Conservation (phyloP, 2,329 filamentous ascomycete genomes). For the Simplicillium aogashimaense region DNA sequence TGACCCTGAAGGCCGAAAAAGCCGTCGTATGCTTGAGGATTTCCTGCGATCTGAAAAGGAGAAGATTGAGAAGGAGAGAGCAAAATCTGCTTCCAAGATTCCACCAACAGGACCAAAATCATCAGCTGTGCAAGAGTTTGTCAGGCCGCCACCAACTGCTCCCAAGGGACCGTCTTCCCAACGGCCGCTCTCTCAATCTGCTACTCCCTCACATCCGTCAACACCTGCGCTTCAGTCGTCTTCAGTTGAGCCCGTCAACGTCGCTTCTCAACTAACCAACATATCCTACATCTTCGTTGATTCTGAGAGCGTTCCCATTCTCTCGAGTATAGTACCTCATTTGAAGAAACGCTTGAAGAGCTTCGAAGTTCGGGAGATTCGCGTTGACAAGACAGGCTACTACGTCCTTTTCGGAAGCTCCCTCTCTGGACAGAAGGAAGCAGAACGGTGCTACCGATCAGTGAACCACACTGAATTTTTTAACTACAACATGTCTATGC, state of each 20-base stretch:
- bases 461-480: slow-evolving; percentile 81
- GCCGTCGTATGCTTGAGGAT: slow-evolving; percentile 66
- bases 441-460: slow-evolving; percentile 66
- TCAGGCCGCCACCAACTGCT: slow-evolving; percentile 63
- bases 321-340: slow-evolving; percentile 77
- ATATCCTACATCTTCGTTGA: slow-evolving; percentile 88
- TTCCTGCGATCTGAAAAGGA: slow-evolving; percentile 60
- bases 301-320: slow-evolving; percentile 77
- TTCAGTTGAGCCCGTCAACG: slow-evolving; percentile 21
- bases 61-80: slow-evolving; percentile 35
- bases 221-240: slow-evolving; percentile 47
- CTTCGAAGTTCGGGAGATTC: slow-evolving; percentile 71
- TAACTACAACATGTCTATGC: slow-evolving; percentile 87
- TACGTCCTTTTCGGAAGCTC: slow-evolving; percentile 85
- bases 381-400: slow-evolving; percentile 78
- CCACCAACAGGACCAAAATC: slow-evolving; percentile 27
- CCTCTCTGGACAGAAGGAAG: slow-evolving; percentile 65
- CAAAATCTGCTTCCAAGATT: slow-evolving; percentile 19
- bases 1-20: slow-evolving; percentile 80
- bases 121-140: slow-evolving; percentile 15
- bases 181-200: slow-evolving; percentile 23
- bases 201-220: slow-evolving; percentile 16
- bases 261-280: slow-evolving; percentile 60
- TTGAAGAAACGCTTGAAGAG: slow-evolving; percentile 82
- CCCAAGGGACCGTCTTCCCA: slow-evolving; percentile 71